Conservation (phyloP, 2,329 filamentous ascomycete species). For the Neofusicoccum umdonicola region DNA sequence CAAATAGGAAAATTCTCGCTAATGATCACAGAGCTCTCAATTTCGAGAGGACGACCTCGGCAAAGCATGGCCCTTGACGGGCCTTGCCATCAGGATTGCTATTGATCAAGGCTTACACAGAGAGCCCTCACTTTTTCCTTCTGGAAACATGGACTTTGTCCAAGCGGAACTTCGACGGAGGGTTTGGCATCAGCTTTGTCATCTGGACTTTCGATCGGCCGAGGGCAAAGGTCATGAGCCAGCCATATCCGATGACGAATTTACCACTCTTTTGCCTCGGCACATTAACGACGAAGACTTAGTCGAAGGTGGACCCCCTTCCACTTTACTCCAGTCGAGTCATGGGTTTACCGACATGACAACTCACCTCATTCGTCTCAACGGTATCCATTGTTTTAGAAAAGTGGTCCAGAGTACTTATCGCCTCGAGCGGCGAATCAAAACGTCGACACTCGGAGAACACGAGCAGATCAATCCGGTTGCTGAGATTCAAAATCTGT, state of each 20-base stretch:
- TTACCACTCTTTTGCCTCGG: slow-evolving; percentile 35
- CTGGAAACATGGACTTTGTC: slow-evolving; percentile 36
- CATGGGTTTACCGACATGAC: slow-evolving; percentile 31
- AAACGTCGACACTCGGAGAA: not conserved
- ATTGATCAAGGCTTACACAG: slow-evolving; percentile 38
- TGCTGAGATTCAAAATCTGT: slow-evolving; percentile 32
- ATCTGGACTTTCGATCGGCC: slow-evolving; percentile 37
- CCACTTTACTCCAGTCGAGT: slow-evolving; percentile 22
- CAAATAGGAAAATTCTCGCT: too few species aligned
- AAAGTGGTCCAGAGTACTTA: slow-evolving; percentile 37
- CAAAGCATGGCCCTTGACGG: slow-evolving; percentile 38
- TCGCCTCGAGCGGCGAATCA: slow-evolving; percentile 34
- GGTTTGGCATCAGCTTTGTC: slow-evolving; percentile 37
- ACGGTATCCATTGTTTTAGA: slow-evolving; percentile 33
- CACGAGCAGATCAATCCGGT: slow-evolving; percentile 23
- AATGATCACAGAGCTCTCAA: slow-evolving; percentile 27
- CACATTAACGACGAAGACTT: slow-evolving; percentile 40
- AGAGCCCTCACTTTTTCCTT: slow-evolving; percentile 37
- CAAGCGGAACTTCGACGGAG: slow-evolving; percentile 37
- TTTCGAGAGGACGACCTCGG: slow-evolving; percentile 39
- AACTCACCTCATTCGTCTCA: slow-evolving; percentile 34
- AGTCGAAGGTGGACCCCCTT: slow-evolving; percentile 30
- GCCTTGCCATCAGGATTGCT: slow-evolving; percentile 36
- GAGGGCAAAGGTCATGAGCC: slow-evolving; percentile 40
- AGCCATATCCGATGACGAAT: slow-evolving; percentile 35